A percentile compares a stretch with the other conserved stretches of the same genome.
Evolutionary conservation across 768 basidiomycete genomes (phyloP).

Genomic region (Glaciozyma martinii): DNA sequence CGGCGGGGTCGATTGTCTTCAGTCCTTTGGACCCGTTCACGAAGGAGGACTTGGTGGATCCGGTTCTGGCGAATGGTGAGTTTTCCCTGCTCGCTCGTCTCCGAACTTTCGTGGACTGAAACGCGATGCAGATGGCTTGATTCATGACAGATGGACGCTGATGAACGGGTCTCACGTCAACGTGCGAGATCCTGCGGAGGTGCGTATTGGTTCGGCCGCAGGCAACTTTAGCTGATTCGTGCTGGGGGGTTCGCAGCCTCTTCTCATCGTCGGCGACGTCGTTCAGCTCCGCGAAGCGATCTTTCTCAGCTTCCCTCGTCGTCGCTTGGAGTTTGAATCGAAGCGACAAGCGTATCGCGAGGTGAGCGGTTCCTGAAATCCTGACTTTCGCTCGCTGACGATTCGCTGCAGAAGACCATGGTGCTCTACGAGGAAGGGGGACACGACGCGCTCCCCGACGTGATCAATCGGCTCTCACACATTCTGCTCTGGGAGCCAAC

Average conservation of each 20-base stretch:
- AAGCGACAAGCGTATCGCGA: slow-evolving; percentile 6
- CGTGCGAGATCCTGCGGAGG: slow-evolving; percentile 4
- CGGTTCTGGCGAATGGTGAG: slow-evolving; percentile 22
- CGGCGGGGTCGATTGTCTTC: slow-evolving; percentile 12
- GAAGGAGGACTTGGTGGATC: slow-evolving; percentile 17
- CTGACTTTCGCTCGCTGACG: no score
- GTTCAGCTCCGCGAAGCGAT: slow-evolving; percentile 27
- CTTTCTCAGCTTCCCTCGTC: slow-evolving; percentile 15
- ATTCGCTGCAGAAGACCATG: slow-evolving; percentile 13
- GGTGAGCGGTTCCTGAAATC: no score
- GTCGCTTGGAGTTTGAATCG: slow-evolving; percentile 3
- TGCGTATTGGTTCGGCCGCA: no score
- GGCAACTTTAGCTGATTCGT: no score
- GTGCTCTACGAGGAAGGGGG: not conserved
- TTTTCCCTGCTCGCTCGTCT: not conserved
- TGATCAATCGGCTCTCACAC: slow-evolving; percentile 23
- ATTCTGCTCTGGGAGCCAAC: slow-evolving; percentile 20
- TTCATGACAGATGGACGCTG: slow-evolving; percentile 27
- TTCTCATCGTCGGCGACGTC: slow-evolving; percentile 25
- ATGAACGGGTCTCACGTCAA: not conserved
- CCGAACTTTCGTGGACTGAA: no score
- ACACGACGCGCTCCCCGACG: slow-evolving; percentile 1
- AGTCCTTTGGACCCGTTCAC: slow-evolving; percentile 11
- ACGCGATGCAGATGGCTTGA: slow-evolving; percentile 24
- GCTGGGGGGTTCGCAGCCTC: not conserved